Conservation (phyloP, 2,329 filamentous ascomycete species). For the Aspergillus aculeatus region DNA sequence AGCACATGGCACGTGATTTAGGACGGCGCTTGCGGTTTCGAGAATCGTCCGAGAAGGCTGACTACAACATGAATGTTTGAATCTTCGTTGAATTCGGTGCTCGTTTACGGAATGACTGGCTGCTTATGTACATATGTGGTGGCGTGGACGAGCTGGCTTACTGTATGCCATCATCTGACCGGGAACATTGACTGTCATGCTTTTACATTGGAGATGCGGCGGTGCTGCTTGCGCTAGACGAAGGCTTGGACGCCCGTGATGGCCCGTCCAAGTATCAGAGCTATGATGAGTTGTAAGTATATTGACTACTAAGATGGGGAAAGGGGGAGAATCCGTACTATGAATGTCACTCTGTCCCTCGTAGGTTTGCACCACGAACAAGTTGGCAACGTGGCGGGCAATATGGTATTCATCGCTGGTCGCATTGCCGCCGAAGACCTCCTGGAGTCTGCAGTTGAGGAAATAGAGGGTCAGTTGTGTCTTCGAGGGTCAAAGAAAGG, state of each 20-base stretch:
- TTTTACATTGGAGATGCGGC: neutral
- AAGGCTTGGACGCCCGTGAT: constrained; percentile 79
- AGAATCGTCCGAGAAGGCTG: neutral
- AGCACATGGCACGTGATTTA: neutral
- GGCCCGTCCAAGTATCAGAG: constrained; percentile 65
- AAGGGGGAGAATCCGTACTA: constrained; percentile 58
- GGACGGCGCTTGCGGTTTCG: neutral
- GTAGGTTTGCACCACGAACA: constrained; percentile 97
- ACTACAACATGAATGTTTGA: neutral
- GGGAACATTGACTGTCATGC: neutral
- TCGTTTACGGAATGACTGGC: neutral
- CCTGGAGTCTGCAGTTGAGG: constrained; percentile 63
- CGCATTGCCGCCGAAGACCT: constrained; percentile 97
- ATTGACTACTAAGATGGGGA: neutral
- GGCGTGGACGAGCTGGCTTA: too few relatives aligned
- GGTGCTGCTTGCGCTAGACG: constrained; percentile 48
- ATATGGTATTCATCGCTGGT: constrained; percentile 96
- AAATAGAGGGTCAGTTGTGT: neutral
- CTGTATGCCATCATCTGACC: too few relatives aligned
- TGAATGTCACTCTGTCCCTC: constrained; percentile 99
- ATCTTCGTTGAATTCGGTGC: too few relatives aligned
- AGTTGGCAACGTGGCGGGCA: constrained; percentile 88
- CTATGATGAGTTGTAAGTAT: constrained; percentile 40
- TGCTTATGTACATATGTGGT: neutral
- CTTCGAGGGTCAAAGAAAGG: too few relatives aligned